A percentile compares a stretch with the other conserved stretches of the same genome.
Evolutionary conservation across 2,329 filamentous ascomycete species (phyloP).

Genomic region (Pyrenophora teres): DNA sequence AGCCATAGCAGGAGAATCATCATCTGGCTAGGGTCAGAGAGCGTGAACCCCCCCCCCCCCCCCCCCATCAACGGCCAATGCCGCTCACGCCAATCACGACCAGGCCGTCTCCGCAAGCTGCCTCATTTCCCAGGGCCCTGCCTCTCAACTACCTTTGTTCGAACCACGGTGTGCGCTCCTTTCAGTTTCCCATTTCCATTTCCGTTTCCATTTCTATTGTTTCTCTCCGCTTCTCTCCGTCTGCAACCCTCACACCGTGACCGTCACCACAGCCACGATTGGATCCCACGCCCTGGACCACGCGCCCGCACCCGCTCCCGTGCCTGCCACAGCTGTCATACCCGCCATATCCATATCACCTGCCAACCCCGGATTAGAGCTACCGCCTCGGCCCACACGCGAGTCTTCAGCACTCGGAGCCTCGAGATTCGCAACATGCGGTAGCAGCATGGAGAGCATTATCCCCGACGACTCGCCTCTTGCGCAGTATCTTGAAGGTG

Average conservation of each 20-base stretch:
- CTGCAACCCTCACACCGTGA: not conserved
- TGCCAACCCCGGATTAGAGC: constrained; percentile 11
- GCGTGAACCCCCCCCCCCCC: not conserved
- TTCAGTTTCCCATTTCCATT: constrained; percentile 5
- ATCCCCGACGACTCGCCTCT: constrained; percentile 86
- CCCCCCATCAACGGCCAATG: constrained; percentile 1
- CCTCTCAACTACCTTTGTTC: not conserved
- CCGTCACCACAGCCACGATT: constrained; percentile 9
- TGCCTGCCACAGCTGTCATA: constrained; percentile 5
- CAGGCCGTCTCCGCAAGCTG: constrained; percentile 22
- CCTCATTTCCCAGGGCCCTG: constrained; percentile 24
- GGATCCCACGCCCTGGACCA: constrained; percentile 12
- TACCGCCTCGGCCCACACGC: constrained; percentile 18
- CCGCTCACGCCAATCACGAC: constrained; percentile 25
- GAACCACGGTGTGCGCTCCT: constrained; percentile 22
- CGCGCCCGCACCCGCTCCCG: constrained; percentile 8
- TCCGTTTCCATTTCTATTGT: not conserved
- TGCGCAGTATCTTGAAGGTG: constrained; percentile 84
- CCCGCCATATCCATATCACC: constrained; percentile 15
- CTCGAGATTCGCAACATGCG: constrained; percentile 34
- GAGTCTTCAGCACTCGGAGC: constrained; percentile 22
- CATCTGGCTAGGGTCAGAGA: too few relatives aligned
- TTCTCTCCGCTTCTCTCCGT: not conserved
- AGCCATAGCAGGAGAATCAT: too few relatives aligned
- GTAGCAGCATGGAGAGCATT: constrained; percentile 75